phyloP scores from a whole-genome alignment of 176 grass and related monocot species.

The Eleusine indica region DNA sequence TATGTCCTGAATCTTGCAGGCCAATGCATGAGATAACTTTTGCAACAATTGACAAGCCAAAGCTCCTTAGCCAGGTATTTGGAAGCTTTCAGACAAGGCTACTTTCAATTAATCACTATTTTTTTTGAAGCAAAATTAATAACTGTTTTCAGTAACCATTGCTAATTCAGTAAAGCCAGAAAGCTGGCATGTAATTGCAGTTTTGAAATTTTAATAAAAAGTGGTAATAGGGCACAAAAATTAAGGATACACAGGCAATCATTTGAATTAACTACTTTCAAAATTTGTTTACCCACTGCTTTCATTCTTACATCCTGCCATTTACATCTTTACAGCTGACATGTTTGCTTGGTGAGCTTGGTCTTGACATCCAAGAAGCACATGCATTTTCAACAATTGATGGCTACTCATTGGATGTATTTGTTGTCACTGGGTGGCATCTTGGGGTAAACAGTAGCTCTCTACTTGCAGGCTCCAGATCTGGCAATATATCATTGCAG shows the following conservation, averaged over 20 bases:
- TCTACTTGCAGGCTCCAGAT: neutral
- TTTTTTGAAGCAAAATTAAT: neutral
- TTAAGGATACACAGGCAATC: neutral
- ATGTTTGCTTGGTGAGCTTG: slow-evolving; percentile 71
- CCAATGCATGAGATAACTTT: slow-evolving; percentile 87
- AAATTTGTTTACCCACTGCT: neutral
- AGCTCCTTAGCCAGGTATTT: slow-evolving; percentile 83
- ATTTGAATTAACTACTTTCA: slow-evolving; percentile 15
- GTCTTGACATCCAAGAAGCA: slow-evolving; percentile 94
- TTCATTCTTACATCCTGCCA: neutral
- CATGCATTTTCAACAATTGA: slow-evolving; percentile 90
- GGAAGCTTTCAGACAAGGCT: neutral
- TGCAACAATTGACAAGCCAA: slow-evolving; percentile 78
- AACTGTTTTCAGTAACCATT: neutral
- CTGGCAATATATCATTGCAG: neutral
- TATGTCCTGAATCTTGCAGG: slow-evolving; percentile 57
- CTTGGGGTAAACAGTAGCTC: slow-evolving; percentile 56
- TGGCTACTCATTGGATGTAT: slow-evolving; percentile 81
- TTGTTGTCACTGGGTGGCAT: slow-evolving; percentile 82
- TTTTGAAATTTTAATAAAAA: neutral
- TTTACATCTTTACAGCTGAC: slow-evolving; percentile 63
- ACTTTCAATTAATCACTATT: neutral
- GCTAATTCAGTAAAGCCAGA: slow-evolving; percentile 17
- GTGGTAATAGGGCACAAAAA: neutral
- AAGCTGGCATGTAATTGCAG: neutral